Base-by-base conservation (phyloP, 2,329 filamentous ascomycete genomes). In the Aspergillus japonicus region DNA sequence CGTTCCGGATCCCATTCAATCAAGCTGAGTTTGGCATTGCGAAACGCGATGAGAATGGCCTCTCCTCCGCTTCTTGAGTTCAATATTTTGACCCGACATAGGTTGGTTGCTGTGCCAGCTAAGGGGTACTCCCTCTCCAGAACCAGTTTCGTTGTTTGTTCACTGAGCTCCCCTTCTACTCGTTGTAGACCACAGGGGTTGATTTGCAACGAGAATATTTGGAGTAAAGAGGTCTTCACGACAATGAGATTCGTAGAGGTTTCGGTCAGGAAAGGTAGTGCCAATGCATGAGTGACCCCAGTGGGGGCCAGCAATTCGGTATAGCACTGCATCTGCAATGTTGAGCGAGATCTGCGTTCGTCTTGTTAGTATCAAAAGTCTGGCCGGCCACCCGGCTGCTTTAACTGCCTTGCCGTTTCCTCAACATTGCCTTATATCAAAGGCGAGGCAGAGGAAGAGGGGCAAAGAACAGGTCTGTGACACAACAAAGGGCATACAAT, bases 261-360 rank as follows among this genome's bases (percentile, higher is more conserved):
- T 53, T 90, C 78, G 50, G 89, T 89, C 50, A 89, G 83, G 72
- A 99, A 92, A 39, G 92, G 86, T 47, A 96, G 79, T 61, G 83
- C 85, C 71, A 97, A 80, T 65, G 93, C 91, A 80, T 96, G 90
- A 71, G 92, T 93, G 78, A 98, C 92, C 75, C 93, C 93, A 75
- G 93, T 96, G 57, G 95, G 93, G 81, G 94, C 90, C 76, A 92
- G 88, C 75, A 99, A 84, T 83, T 99, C 95, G 73, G 92, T 93
- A 80, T 98, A 98, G 83, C 92, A 96, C 86, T 98, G 94, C 94
- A 98, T 98, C 35, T 61, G 60, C 54, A 24, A 47, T 56, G 39
- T 60, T 33, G 49, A 8, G 47, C 49, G 29, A 16, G 19, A 50
- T 29, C 14, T 47, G 31, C 21, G 49, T 19, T 44, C 16, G 39